Percentiles rank a stretch among this genome's conserved stretches.
Conservation (phyloP, 257 asterid genomes). For the Scutellaria minor region DNA sequence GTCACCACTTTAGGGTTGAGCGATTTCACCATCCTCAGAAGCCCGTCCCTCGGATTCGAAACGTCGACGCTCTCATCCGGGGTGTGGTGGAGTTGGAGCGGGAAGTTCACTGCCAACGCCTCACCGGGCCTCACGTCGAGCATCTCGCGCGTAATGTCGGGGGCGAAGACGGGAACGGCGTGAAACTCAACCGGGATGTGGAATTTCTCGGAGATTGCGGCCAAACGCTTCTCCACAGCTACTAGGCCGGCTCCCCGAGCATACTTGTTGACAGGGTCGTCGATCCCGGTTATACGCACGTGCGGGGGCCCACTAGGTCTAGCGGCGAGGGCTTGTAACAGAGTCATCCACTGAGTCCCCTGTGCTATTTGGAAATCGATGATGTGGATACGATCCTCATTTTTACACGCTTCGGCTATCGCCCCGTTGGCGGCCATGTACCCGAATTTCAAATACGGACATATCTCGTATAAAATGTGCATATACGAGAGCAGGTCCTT, state of each 20-base stretch:
- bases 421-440: slow-evolving; percentile 99
- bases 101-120: slow-evolving; percentile 83
- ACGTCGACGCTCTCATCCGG: slow-evolving; percentile 93
- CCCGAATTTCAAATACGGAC: slow-evolving; percentile 93
- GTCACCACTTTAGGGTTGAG: slow-evolving; percentile 79
- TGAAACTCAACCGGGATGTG: slow-evolving; percentile 79
- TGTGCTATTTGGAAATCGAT: slow-evolving; percentile 90
- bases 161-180: slow-evolving; percentile 76
- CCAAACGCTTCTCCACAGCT: slow-evolving; percentile 56
- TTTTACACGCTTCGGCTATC: slow-evolving; percentile 83
- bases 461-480: slow-evolving; percentile 83
- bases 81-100: slow-evolving; percentile 89
- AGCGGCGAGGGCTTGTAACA: slow-evolving; percentile 89
- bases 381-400: slow-evolving; percentile 83
- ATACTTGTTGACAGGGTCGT: slow-evolving; percentile 76
- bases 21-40: slow-evolving; percentile 75
- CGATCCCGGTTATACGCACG: slow-evolving; percentile 93
- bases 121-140: slow-evolving; percentile 77
- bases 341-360: slow-evolving; percentile 95
- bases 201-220: slow-evolving; percentile 68
- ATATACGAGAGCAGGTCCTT: slow-evolving; percentile 76
- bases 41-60: slow-evolving; percentile 82
- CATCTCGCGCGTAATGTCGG: slow-evolving; percentile 66
- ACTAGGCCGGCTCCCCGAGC: slow-evolving; percentile 84
- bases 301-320: slow-evolving; percentile 86